Base-by-base conservation (phyloP, 306 rosid genomes). In the Cucurbita ficifolia region DNA sequence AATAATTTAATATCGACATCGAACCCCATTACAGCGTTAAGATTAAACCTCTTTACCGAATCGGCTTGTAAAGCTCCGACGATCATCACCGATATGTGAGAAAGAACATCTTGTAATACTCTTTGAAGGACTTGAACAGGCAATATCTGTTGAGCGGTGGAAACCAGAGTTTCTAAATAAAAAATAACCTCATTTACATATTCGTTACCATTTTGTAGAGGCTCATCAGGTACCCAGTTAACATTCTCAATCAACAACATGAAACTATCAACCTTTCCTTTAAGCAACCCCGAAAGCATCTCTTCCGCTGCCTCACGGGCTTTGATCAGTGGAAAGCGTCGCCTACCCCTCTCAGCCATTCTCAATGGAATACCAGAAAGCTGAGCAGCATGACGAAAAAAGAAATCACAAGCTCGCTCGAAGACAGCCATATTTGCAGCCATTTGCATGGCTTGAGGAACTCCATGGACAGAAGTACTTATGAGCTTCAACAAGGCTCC, bases 301-400 rank as follows among this genome's bases (percentile, higher is more conserved):
- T 89, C 96, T 76, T 87, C 97, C 0, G 99, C 97, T 2, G 87
- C 92, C 79, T 94, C 97, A 39, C 99, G 97, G 18, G 99, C 90
- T 80, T 86, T 94, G 74, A 79, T 74, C 38, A 94, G 82, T 0
- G 96, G 99, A 76, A 94, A 94, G 80, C 84, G 95, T 76, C 91
- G 87, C 85, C 97, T 79, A 67, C 97, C 92, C 79, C 98, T 89
- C 86, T 94, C 99, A 49, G 83, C 99, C 92, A 89, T 80, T 83
- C 99, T 87, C 83, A 89, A 63, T 45, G 99, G 91, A 80, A 94
- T 82, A 48, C 99, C 97, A 5, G 99, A 90, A 50, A 94, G 97
- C 86, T 94, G 99, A 29, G 97, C 99, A 38, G 99, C 99, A 52
- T 94, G 99, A 55, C 97, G 95, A 73, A 91, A 89, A 90, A 94